Base-by-base conservation (phyloP, 345 rosid species). In the Populus deltoides region DNA sequence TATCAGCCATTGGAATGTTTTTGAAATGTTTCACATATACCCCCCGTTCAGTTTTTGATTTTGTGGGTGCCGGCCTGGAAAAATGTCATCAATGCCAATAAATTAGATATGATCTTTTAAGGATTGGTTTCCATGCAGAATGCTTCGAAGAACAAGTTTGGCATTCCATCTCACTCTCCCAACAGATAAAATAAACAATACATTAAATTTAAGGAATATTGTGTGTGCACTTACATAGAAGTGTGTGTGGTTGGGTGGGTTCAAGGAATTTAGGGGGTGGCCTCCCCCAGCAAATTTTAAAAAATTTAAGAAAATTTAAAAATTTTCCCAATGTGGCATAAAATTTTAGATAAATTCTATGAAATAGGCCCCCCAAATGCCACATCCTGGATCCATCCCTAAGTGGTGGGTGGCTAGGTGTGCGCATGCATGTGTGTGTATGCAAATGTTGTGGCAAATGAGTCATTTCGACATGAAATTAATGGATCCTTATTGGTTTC, bases 1-100 rank as follows among this genome's bases (percentile, higher is more conserved):
- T 77, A 87, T 96, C 99, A 29, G 99, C 99, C 99, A 96, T 96
- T 63, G 99, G 99, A 74, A 96, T 96, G 82, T 91, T 92, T 83
- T 90, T 96, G 90, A 96, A 96, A 91, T 96, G 99, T 80, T 96
- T 96, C 70, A 93, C 93, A 70, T 82, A 88, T 74, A 96, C 77
- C 83, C 94, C 97, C 49, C 95, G 88, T 41, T 92, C 99, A 67
- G 12, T 36, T 63, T 92, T 85, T 51, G 74, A 33, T 72, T 85
- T 86, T 68, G 89, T 66, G 75, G 98, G 85, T 75, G 93, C 92
- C 81, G 71, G 76, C 90, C 99, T 93, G 89, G 24, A 72, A 61
- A 75, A 22, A 57, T 16, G 43, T 36, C 71, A 39, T 68, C 36
- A n/a, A 9, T 35, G 39, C 45, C 20, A 68, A 62, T 43, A 68